Percentiles rank a stretch among this genome's conserved stretches.
phyloP scores from a whole-genome alignment of 1,139 yeast species.

The Yamadazyma diddensiae region DNA sequence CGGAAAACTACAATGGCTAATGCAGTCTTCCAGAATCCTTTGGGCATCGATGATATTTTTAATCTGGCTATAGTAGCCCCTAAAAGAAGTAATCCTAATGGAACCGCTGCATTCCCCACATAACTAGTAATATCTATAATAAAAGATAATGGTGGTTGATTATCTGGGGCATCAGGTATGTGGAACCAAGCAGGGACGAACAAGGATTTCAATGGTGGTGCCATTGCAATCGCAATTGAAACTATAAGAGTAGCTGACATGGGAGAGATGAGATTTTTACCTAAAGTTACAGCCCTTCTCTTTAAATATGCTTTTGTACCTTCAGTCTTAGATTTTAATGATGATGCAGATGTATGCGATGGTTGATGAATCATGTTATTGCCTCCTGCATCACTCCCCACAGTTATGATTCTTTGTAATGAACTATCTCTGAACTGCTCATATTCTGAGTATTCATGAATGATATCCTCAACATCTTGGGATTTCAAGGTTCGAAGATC shows the following conservation, averaged over 20 bases:
- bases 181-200: conserved; percentile 47
- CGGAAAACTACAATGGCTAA: conserved; percentile 33
- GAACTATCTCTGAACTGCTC: conserved; percentile 28
- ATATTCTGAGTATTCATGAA: conserved; percentile 57
- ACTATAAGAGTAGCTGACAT: conserved; percentile 63
- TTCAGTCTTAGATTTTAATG: conserved; percentile 1
- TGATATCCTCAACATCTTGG: conserved; percentile 55
- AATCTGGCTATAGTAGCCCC: conserved; percentile 88
- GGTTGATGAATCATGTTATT: background rate
- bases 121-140: conserved; percentile 76
- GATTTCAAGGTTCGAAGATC: conserved; percentile 45
- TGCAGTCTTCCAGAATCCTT: conserved; percentile 68
- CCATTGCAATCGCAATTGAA: conserved; percentile 67
- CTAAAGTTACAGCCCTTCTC: conserved; percentile 14
- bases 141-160: conserved; percentile 77
- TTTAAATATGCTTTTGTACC: conserved; percentile 6
- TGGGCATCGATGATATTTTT: conserved; percentile 54
- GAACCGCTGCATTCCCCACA: conserved; percentile 86
- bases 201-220: conserved; percentile 82
- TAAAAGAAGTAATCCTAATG: conserved; percentile 72
- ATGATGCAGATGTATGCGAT: conserved; percentile 1
- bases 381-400: conserved; percentile 10
- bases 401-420: conserved; percentile 9
- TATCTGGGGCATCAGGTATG: conserved; percentile 74
- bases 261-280: conserved; percentile 66